Base-by-base conservation (phyloP, 495 filamentous ascomycete species). In the Massariosphaeria phaeospora region DNA sequence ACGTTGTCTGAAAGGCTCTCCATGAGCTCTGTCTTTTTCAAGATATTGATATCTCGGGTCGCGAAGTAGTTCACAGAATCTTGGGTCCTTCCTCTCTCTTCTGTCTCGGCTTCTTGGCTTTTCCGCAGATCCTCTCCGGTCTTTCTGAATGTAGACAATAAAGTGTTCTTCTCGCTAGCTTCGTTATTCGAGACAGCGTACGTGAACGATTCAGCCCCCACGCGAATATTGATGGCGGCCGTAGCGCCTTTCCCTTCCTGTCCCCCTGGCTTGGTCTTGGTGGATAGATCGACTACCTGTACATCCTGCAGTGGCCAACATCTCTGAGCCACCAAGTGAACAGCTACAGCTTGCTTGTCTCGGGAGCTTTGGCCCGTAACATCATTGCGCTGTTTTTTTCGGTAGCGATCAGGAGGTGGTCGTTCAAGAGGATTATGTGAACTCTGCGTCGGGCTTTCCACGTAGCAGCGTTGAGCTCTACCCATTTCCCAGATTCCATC, bases 281-380 rank as follows among this genome's bases (percentile, higher is more conserved):
- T 75, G 10, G 75, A 78, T 61, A 98, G 79, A 68, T 99, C 93
- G 10, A 91, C 84, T 65, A 97, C 84, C 68, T 95, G 89, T 30
- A 97, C 88, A 52, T 97, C 94, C 45, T 94, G 78, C 33, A 99
- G 73, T 23, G 89, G 86, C 90, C 90, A 99, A 68, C 93, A 99
- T 36, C 89, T 79, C 66, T 96, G 91, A 0, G 94, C 91, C 1
- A 96, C 84, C 24, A 95, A 78, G 64, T 93, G 93, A 29, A 82
- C 75, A 10, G 20, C 35, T 13, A 48, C 40, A n/a, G n/a, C 38
- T 36, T 58, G 48, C 47, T 63, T 66, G 33, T 64, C 59, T 12
- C 62, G 61, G 0, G 57, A 42, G 26, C 64, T 55, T 26, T 65
- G 61, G n/a, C 47, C 26, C 44, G 72, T 69, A 34, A 81, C 79